Evolutionary conservation across 2,329 filamentous ascomycete genomes (phyloP).

Genomic region (Teratosphaeria epicoccoides): DNA sequence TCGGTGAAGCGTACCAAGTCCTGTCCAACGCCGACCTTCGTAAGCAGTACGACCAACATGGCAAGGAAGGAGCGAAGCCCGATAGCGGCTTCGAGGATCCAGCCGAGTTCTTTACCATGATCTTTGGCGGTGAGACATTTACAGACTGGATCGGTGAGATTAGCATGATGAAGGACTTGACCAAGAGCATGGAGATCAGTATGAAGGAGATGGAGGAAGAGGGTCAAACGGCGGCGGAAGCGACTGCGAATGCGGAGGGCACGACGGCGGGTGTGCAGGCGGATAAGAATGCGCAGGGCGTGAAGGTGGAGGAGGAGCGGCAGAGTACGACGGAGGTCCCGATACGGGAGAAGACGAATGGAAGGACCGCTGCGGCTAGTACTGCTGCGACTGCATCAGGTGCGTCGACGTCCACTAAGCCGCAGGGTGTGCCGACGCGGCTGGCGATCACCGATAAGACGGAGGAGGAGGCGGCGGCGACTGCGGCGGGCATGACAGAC

Average conservation of each 20-base stretch:
- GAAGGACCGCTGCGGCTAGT: neutral
- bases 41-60: conserved; percentile 90
- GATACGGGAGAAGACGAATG: conserved; percentile 5
- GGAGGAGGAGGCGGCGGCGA: conserved; percentile 61
- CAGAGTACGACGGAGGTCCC: conserved; percentile 6
- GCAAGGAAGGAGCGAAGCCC: conserved; percentile 88
- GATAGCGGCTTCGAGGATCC: conserved; percentile 89
- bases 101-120: conserved; percentile 94
- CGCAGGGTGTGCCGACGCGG: conserved; percentile 58
- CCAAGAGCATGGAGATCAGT: conserved; percentile 95
- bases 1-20: conserved; percentile 66
- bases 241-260: conserved; percentile 43
- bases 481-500: conserved; percentile 53
- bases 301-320: conserved; percentile 7
- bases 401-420: conserved; percentile 41
- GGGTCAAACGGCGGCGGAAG: conserved; percentile 38
- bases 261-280: conserved; percentile 22
- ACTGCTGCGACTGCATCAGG: conserved; percentile 15
- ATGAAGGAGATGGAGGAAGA: conserved; percentile 70
- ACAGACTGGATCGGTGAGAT: conserved; percentile 96
- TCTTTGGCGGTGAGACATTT: conserved; percentile 95
- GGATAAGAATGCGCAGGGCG: conserved; percentile 9
- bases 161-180: conserved; percentile 95
- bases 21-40: conserved; percentile 79
- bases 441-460: conserved; percentile 82